Evolutionary conservation across 306 rosid species (phyloP).

Genomic region (Quercus mongolica): DNA sequence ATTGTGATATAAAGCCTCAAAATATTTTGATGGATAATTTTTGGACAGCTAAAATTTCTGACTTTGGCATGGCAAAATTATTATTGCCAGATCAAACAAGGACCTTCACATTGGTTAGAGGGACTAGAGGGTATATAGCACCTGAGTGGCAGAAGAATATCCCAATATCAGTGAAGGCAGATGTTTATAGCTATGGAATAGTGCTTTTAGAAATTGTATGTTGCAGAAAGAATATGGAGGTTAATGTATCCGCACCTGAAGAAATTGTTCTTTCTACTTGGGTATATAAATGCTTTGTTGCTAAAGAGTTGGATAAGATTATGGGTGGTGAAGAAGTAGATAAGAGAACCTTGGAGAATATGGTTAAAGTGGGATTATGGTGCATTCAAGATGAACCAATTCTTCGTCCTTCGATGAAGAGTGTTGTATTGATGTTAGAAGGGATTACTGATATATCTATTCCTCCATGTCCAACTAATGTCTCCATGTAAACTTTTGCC

Average conservation of each 20-base stretch:
- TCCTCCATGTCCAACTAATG: too few relatives aligned
- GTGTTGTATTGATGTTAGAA: too few relatives aligned
- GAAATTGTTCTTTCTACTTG: conserved; percentile 12
- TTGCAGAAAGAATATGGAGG: conserved; percentile 9
- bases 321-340: conserved; percentile 19
- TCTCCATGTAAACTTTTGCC: too few relatives aligned
- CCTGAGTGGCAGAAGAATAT: conserved; percentile 16
- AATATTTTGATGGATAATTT: conserved; percentile 5
- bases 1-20: too few relatives aligned
- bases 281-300: conserved; percentile 16
- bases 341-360: conserved; percentile 2
- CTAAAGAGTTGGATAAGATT: conserved; percentile 8
- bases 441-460: too few relatives aligned
- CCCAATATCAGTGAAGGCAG: conserved; percentile 11
- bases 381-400: too few relatives aligned
- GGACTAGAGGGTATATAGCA: conserved; percentile 1
- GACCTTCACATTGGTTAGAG: background rate
- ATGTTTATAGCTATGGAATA: conserved; percentile 17
- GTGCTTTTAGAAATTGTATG: conserved; percentile 2
- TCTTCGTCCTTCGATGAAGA: too few relatives aligned
- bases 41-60: background rate
- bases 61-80: conserved; percentile 5
- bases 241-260: background rate
- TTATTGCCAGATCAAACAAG: background rate
- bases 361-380: conserved; percentile 6